Conservation (phyloP, 306 rosid species). For the Senna siamea region DNA sequence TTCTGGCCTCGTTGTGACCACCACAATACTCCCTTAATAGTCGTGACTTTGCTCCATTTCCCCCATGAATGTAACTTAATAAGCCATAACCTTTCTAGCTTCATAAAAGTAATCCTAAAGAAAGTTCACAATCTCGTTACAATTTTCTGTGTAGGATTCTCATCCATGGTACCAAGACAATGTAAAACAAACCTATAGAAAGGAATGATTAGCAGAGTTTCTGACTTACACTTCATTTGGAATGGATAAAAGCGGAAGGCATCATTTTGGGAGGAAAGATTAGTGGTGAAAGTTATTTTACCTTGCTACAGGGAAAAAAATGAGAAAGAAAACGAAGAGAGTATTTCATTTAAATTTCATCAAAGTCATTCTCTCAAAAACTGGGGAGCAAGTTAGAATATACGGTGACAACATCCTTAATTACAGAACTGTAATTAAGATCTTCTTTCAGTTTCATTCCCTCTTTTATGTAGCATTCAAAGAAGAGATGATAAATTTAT, state of each 20-base stretch:
- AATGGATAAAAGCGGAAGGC: neutral
- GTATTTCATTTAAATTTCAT: neutral
- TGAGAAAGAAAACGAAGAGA: neutral
- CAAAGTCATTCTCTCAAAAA: neutral
- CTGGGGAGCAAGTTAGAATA: neutral
- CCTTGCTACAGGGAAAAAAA: neutral
- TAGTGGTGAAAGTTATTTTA: neutral
- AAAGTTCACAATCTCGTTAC: neutral
- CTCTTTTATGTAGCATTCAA: neutral
- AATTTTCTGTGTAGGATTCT: neutral
- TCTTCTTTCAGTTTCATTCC: neutral
- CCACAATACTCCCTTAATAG: conserved; percentile 8
- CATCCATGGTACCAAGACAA: neutral
- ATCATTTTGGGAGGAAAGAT: neutral
- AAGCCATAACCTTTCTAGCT: conserved; percentile 13
- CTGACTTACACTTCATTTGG: neutral
- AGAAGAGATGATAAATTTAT: neutral
- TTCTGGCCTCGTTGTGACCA: neutral
- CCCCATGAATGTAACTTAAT: neutral
- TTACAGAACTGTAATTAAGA: neutral
- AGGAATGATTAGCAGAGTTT: neutral
- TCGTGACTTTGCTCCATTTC: neutral
- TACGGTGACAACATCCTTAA: neutral
- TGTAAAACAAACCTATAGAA: neutral
- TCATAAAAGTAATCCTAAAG: neutral